These are phyloP conservation scores for Plasmopara viticola DNA, from an alignment of 352 stramenopile genomes.

Conservation along the genomic window DNA sequence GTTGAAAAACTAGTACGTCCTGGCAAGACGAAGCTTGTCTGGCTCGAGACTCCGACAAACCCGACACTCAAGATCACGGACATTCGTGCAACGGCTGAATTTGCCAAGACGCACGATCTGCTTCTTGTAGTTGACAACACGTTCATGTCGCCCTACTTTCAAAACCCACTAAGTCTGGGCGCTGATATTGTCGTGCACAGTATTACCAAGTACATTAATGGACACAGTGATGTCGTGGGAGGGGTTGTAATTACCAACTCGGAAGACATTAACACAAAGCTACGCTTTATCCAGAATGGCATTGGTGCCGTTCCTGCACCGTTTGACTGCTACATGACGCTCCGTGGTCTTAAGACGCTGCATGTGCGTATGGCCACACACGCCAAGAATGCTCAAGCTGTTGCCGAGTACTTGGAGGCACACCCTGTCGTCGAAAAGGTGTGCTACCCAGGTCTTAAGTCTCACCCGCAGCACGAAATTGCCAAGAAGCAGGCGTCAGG, in stretches of 20 bases:
- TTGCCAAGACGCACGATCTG: constrained; percentile 85
- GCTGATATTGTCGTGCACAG: constrained; percentile 91
- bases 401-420: constrained; percentile 86
- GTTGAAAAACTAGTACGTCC: constrained; percentile 78
- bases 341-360: constrained; percentile 95
- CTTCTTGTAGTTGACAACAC: constrained; percentile 93
- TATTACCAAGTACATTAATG: constrained; percentile 96
- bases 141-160: constrained; percentile 92
- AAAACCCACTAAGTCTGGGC: constrained; percentile 88
- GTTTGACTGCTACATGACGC: constrained; percentile 91
- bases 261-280: constrained; percentile 90
- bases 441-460: constrained; percentile 87
- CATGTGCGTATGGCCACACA: constrained; percentile 92
- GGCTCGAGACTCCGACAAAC: constrained; percentile 91
- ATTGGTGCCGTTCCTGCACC: constrained; percentile 89
- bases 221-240: constrained; percentile 91
- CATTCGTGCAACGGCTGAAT: constrained; percentile 84
- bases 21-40: constrained; percentile 91
- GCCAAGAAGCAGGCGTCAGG: constrained; percentile 73
- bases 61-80: constrained; percentile 94
- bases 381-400: constrained; percentile 89
- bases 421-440: constrained; percentile 90
- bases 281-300: constrained; percentile 92
- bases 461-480: constrained; percentile 86
- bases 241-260: constrained; percentile 90